These are phyloP conservation scores for Aspergillus quadrilineatus DNA, from an alignment of 2,329 filamentous ascomycete genomes.

Conservation along the genomic window DNA sequence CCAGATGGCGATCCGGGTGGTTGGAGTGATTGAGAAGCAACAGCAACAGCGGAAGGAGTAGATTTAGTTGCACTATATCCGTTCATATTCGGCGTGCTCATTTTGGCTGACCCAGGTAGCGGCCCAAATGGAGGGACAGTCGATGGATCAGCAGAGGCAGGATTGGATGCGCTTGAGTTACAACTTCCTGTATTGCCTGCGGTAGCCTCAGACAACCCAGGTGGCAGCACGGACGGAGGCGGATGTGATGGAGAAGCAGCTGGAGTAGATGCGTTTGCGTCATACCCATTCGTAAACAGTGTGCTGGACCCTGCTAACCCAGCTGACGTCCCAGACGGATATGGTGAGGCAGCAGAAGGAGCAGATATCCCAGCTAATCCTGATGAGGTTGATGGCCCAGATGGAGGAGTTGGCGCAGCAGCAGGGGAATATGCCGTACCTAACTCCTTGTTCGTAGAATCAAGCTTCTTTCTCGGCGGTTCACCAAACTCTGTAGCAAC, in stretches of 20 bases:
- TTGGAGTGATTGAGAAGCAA: no score
- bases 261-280: background rate
- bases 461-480: conserved; percentile 8
- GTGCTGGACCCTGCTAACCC: background rate
- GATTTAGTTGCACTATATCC: no score
- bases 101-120: background rate
- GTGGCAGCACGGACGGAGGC: background rate
- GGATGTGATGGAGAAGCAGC: background rate
- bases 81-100: background rate
- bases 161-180: background rate
- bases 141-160: background rate
- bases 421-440: background rate
- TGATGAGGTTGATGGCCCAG: background rate
- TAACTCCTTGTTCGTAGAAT: background rate
- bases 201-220: background rate
- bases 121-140: background rate
- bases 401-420: background rate
- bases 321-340: background rate
- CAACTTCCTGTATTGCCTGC: no score
- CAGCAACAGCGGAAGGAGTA: no score
- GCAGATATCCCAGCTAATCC: background rate
- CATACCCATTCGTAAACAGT: no score
- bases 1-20: background rate
- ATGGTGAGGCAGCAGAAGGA: background rate
- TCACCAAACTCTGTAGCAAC: conserved; percentile 32